Evolutionary conservation across 2,329 filamentous ascomycete species (phyloP), one percentile per base, ranked within the genome.

Genomic region (Sclerotinia glacialis): DNA sequence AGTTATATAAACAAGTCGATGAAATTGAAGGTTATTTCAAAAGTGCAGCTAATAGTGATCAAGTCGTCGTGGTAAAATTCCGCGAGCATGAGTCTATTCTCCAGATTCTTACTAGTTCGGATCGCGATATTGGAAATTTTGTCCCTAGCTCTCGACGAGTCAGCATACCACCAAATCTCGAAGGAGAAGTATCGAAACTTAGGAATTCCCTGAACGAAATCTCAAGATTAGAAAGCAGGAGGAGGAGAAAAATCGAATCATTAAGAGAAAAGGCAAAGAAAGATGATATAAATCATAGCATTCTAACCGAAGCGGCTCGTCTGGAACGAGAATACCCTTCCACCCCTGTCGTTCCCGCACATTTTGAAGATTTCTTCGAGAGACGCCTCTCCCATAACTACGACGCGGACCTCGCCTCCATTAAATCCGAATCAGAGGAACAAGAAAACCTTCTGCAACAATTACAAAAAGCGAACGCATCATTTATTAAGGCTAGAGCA

Each of bases 281-380:
- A 28, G 95, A 99, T 77, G 94, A 98, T 77, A 93, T 98, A 72
- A 93, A 93, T 73, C 85, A 86, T 0, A 91, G 93, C 60, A 89
- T 99, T 5, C 82, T 97, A 28, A 85, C 85, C 59, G 93, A 98
- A 81, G 89, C 93, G 2, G 89, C 90, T 46, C 87, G 93, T 11
- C 82, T 98, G 16, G 95, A 98, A 79, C 87, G 93, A 55, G 89
- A 91, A 67, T 94, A 92, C 69, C 91, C 93, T 0, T 91, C 91
- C 78, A 93, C 93, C 47, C 86, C 88, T 14, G 89, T 99, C 62
- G 90, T 92, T 61, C 89, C 94, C 0, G 90, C 91, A 3, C 93
- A 97, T 73, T 98, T 99, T 74, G 95, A 99, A 74, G 86, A 88
- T 64, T 89, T 98, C 56, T 97, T 98, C 71, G 92, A 96, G 73